phyloP scores from a whole-genome alignment of 139 green algal genomes.

The Dunaliella primolecta region DNA sequence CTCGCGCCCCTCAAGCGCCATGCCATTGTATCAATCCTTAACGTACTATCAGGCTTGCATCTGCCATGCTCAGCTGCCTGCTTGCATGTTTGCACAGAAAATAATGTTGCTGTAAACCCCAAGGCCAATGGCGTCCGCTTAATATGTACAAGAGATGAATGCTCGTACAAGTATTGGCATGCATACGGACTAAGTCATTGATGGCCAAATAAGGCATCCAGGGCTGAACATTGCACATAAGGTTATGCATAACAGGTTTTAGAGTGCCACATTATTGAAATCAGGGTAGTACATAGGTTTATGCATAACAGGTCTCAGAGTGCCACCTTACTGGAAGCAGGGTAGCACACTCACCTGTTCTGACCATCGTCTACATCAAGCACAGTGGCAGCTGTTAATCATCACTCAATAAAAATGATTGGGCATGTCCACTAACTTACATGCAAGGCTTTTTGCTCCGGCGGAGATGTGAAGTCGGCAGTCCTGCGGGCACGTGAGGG shows the following conservation, averaged over 20 bases:
- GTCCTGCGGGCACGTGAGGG: constrained; percentile 38
- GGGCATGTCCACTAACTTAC: too few relatives aligned
- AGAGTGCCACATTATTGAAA: neutral
- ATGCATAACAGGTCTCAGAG: neutral
- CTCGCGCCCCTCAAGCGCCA: too few relatives aligned
- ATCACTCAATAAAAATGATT: neutral
- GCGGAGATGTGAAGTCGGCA: constrained; percentile 78
- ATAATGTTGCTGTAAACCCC: neutral
- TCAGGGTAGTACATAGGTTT: neutral
- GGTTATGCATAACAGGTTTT: too few relatives aligned
- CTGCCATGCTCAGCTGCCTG: neutral
- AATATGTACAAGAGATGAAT: too few relatives aligned
- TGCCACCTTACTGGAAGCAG: neutral
- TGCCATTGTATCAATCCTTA: neutral
- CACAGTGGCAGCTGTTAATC: neutral
- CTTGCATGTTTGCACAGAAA: too few relatives aligned
- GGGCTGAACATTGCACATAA: too few relatives aligned
- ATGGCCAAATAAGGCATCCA: too few relatives aligned
- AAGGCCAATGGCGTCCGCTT: neutral
- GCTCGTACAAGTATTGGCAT: too few relatives aligned
- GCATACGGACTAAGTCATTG: too few relatives aligned
- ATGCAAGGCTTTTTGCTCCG: constrained; percentile 86
- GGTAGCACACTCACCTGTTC: neutral
- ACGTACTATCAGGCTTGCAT: neutral
- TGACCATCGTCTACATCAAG: neutral